Base-by-base conservation (phyloP, 352 stramenopile species). In the Globisporangium paroecandrum region DNA sequence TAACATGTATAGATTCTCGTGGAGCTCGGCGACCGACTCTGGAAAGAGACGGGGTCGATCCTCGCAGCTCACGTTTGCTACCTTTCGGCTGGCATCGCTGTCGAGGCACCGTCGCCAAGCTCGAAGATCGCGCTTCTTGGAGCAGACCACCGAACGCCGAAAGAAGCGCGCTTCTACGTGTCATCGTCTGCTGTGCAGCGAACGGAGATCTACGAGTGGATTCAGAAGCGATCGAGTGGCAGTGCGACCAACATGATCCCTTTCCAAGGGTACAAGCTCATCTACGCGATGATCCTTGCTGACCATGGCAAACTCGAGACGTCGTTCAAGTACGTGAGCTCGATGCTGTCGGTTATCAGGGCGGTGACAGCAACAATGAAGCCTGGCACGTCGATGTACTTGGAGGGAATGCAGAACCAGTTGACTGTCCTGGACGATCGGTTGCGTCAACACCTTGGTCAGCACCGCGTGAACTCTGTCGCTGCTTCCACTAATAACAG, bases 201-300 rank as follows among this genome's bases (percentile, higher is more conserved):
- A 29, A 96, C 89, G 2, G 89, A 96, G 71, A 79, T 96, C 15
- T 93, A 93, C 56, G 89, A 96, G 56, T 95, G 84, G 83, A 72
- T 89, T 2, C 87, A 92, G 24, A 91, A 89, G 69, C 77, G 79
- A 20, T 72, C 84, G 15, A 84, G 82, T 64, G 75, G 72, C 20
- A 75, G 70, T 8, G 68, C 74, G 22, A 86, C 80, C 24, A 77
- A 82, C 60, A 84, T 93, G 79, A 89, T 96, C 58, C 82, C 89
- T 27, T 95, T 95, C 71, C 89, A 96, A 66, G 89, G 87, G 24
- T 96, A 95, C 77, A 96, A 96, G 68, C 73, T 95, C 38, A 94
- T 96, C 62, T 91, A 96, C 64, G 84, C 89, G 25, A 94, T 94
- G 84, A 73, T 93, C 29, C 67, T 96, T 32, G 89, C 87, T 0